Conservation (phyloP, 306 rosid species). For the Luffa aegyptiaca region DNA sequence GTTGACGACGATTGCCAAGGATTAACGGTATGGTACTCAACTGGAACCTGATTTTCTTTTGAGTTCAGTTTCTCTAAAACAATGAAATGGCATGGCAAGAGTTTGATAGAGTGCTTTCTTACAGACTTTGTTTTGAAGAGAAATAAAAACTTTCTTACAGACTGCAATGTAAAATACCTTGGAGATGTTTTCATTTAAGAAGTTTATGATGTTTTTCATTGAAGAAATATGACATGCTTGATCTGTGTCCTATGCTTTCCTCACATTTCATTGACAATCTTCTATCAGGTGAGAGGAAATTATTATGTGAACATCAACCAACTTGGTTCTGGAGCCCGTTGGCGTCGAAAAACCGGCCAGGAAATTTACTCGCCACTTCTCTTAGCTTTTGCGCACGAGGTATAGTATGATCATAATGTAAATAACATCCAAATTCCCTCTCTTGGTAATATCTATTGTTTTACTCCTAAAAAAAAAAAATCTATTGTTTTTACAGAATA, state of each 20-base stretch:
- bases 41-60: background rate
- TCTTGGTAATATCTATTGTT: background rate
- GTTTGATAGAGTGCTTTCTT: background rate
- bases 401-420: constrained; percentile 7
- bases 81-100: background rate
- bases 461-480: no score
- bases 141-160: no score
- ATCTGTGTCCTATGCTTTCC: background rate
- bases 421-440: background rate
- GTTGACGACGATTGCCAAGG: constrained; percentile 19
- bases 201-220: no score
- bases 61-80: background rate
- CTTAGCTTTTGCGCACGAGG: constrained; percentile 60
- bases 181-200: no score
- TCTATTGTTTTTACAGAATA: constrained; percentile 27
- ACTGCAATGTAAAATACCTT: no score
- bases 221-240: background rate
- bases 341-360: constrained; percentile 73
- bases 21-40: constrained; percentile 18
- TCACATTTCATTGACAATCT: constrained; percentile 3
- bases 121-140: background rate
- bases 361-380: constrained; percentile 66
- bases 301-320: constrained; percentile 41
- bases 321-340: constrained; percentile 46
- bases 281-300: constrained; percentile 52